Conservation (phyloP, 495 filamentous ascomycete genomes). For the Neurospora hispaniola region DNA sequence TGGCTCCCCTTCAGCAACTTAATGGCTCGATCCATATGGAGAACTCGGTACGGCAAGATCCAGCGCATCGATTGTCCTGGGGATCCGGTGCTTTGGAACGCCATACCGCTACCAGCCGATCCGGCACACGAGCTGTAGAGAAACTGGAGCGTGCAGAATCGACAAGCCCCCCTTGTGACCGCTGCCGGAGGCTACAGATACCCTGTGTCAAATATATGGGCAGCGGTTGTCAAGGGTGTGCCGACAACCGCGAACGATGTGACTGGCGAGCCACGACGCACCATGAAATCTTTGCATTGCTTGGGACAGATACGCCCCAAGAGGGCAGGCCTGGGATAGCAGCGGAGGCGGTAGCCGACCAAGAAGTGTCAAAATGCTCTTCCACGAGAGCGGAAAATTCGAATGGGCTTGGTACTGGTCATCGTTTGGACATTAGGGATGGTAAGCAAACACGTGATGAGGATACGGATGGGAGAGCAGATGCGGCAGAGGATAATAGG, state of each 20-base stretch:
- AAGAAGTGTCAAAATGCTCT: not conserved
- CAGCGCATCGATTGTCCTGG: not conserved
- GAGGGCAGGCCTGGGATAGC: not conserved
- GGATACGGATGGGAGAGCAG: not conserved
- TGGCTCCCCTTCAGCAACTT: not conserved
- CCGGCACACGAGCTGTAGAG: constrained; percentile 67
- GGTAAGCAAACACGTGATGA: not conserved
- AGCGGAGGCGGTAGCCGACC: not conserved
- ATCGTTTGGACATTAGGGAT: not conserved
- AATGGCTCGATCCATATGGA: not conserved
- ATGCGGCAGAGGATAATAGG: not conserved
- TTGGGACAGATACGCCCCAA: not conserved
- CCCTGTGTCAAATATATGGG: constrained; percentile 68
- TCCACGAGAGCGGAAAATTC: not conserved
- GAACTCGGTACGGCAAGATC: constrained; percentile 17
- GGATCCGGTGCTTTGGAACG: not conserved
- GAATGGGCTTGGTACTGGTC: not conserved
- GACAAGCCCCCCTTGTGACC: constrained; percentile 70
- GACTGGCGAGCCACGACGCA: constrained; percentile 68
- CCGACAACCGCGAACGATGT: constrained; percentile 80
- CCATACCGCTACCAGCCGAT: constrained; percentile 31
- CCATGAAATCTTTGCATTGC: constrained; percentile 26
- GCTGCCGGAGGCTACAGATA: constrained; percentile 68
- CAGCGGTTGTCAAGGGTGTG: constrained; percentile 77
- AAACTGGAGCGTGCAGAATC: constrained; percentile 58